These are phyloP conservation scores for Carex pumila DNA, from an alignment of 176 grass and related monocot genomes.

Conservation along the genomic window DNA sequence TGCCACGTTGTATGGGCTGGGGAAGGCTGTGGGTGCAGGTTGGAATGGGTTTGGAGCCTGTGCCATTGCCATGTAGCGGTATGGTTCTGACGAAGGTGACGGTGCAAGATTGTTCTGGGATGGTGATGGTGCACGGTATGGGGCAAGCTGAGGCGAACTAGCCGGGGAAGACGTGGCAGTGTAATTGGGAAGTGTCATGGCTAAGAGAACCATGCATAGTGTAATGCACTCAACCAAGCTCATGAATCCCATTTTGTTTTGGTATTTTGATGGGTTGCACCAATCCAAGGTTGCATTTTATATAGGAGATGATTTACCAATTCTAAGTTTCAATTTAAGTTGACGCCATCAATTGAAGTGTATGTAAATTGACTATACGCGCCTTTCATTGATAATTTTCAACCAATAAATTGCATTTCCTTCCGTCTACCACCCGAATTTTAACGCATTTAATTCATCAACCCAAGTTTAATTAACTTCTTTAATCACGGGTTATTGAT, in stretches of 20 bases:
- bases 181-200: neutral
- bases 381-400: neutral
- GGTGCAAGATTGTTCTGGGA: neutral
- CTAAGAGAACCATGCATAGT: slow-evolving; percentile 7
- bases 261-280: neutral
- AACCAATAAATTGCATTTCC: neutral
- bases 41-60: neutral
- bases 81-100: neutral
- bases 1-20: neutral
- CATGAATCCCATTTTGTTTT: neutral
- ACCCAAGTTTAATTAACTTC: neutral
- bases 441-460: neutral
- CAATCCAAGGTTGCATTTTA: neutral
- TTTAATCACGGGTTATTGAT: neutral
- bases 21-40: neutral
- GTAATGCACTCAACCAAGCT: neutral
- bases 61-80: neutral
- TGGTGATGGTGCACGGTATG: slow-evolving; percentile 7
- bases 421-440: neutral
- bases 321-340: neutral
- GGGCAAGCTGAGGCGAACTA: neutral
- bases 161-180: neutral
- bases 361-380: neutral
- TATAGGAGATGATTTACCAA: neutral
- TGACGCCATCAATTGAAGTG: neutral